phyloP scores from a whole-genome alignment of 169 alveolate genomes.

The Eimeria acervulina region DNA sequence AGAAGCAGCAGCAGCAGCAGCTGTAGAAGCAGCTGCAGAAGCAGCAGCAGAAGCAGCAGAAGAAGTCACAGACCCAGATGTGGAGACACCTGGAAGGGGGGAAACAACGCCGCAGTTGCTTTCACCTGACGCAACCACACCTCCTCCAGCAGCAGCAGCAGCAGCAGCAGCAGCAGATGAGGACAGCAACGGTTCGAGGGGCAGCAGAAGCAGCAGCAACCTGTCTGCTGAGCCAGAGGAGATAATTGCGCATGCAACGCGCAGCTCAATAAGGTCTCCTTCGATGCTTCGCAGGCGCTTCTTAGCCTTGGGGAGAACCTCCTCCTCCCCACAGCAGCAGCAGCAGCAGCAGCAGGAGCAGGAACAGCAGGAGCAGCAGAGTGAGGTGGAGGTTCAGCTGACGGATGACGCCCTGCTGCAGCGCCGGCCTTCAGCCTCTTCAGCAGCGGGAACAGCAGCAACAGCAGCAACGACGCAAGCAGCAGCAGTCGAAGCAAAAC shows the following conservation, averaged over 20 bases:
- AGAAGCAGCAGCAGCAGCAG: not conserved
- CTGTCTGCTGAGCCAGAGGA: not conserved
- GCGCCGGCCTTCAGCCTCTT: not conserved
- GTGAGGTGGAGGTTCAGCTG: constrained; percentile 14
- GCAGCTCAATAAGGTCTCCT: not conserved
- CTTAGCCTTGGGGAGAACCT: not conserved
- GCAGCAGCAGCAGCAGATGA: no score
- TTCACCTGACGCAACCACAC: no score
- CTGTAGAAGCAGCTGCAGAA: not conserved
- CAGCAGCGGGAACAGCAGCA: constrained; percentile 17
- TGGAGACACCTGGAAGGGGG: not conserved
- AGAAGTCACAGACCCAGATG: not conserved
- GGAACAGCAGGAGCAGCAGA: not conserved
- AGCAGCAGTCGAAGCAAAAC: not conserved
- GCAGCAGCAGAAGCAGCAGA: not conserved
- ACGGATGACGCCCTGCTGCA: constrained; percentile 56
- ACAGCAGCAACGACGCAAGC: not conserved
- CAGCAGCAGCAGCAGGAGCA: constrained; percentile 1
- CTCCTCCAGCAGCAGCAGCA: constrained; percentile 9
- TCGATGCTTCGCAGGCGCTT: not conserved
- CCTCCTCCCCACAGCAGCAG: constrained; percentile 16
- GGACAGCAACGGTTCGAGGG: no score
- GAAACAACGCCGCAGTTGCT: no score
- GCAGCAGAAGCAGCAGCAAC: no score
- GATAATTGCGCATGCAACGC: not conserved